A percentile compares a stretch with the other conserved stretches of the same genome.
These are phyloP conservation scores for Discostella stelligera DNA, from an alignment of 352 stramenopile species.

Conservation along the genomic window DNA sequence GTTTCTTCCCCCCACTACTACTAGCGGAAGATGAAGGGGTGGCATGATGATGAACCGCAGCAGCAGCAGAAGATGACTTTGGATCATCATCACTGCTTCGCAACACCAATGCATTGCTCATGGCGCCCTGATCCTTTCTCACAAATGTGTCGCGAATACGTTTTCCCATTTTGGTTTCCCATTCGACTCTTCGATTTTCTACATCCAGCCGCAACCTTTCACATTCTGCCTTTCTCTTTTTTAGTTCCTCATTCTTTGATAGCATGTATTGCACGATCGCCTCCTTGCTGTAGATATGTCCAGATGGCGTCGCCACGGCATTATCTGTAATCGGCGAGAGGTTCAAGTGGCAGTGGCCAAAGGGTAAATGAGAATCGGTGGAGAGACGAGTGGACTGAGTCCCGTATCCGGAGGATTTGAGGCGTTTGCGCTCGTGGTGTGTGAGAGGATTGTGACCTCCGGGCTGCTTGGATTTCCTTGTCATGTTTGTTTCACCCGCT, in stretches of 20 bases:
- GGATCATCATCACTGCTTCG: conserved; percentile 32
- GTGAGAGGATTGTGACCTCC: conserved; percentile 76
- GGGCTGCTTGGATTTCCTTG: conserved; percentile 75
- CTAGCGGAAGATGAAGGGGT: background rate
- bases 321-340: conserved; percentile 38
- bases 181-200: conserved; percentile 31
- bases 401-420: conserved; percentile 60
- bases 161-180: conserved; percentile 34
- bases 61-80: background rate
- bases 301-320: conserved; percentile 42
- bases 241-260: conserved; percentile 67
- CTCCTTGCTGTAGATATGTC: conserved; percentile 69
- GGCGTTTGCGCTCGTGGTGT: conserved; percentile 65
- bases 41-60: background rate
- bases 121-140: conserved; percentile 42
- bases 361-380: conserved; percentile 64
- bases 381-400: conserved; percentile 62
- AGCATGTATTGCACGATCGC: conserved; percentile 77
- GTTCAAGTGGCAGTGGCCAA: conserved; percentile 71
- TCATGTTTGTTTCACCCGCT: conserved; percentile 9
- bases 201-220: conserved; percentile 37
- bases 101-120: conserved; percentile 33
- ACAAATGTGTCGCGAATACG: conserved; percentile 40
- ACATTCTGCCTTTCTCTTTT: conserved; percentile 51
- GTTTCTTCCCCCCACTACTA: conserved; percentile 13